These are phyloP conservation scores for Colletotrichum tamarilloi DNA, from an alignment of 2,329 filamentous ascomycete genomes.

Conservation along the genomic window DNA sequence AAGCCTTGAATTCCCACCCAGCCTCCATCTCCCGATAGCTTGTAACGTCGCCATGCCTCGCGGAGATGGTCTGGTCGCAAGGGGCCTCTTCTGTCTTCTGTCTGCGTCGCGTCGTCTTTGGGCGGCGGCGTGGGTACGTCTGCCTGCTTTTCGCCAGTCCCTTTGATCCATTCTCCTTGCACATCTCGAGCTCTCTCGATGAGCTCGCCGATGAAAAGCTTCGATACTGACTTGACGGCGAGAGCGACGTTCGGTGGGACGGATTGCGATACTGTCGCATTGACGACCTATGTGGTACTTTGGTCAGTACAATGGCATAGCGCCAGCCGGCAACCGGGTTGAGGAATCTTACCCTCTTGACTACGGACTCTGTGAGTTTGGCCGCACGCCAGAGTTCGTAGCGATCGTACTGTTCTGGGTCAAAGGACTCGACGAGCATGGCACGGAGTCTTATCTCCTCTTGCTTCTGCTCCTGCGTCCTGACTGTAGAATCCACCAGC, in stretches of 20 bases:
- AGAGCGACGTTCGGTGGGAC: slow-evolving; percentile 79
- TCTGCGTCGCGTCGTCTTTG: slow-evolving; percentile 41
- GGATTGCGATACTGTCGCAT: slow-evolving; percentile 83
- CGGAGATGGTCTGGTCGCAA: slow-evolving; percentile 79
- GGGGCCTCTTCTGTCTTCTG: slow-evolving; percentile 61
- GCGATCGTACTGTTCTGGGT: slow-evolving; percentile 73
- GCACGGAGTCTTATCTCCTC: slow-evolving; percentile 68
- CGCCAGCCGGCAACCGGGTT: not conserved
- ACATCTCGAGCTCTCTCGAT: slow-evolving; percentile 78
- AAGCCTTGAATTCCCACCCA: slow-evolving; percentile 69
- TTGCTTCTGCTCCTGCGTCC: slow-evolving; percentile 75
- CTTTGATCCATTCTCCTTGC: slow-evolving; percentile 76
- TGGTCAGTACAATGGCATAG: slow-evolving; percentile 2
- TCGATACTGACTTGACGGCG: slow-evolving; percentile 80
- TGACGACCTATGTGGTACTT: slow-evolving; percentile 68
- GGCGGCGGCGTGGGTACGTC: slow-evolving; percentile 59
- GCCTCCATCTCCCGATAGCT: slow-evolving; percentile 70
- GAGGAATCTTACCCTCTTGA: slow-evolving; percentile 68
- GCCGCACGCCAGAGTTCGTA: slow-evolving; percentile 78
- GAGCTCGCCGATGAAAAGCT: slow-evolving; percentile 81
- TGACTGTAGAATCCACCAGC: slow-evolving; percentile 67
- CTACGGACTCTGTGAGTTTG: slow-evolving; percentile 75
- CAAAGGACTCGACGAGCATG: slow-evolving; percentile 74
- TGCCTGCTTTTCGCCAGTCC: slow-evolving; percentile 66
- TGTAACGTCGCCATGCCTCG: slow-evolving; percentile 78